These are phyloP conservation scores for Hypocreales sp. DNA, from an alignment of 2,329 filamentous ascomycete species.

Conservation along the genomic window DNA sequence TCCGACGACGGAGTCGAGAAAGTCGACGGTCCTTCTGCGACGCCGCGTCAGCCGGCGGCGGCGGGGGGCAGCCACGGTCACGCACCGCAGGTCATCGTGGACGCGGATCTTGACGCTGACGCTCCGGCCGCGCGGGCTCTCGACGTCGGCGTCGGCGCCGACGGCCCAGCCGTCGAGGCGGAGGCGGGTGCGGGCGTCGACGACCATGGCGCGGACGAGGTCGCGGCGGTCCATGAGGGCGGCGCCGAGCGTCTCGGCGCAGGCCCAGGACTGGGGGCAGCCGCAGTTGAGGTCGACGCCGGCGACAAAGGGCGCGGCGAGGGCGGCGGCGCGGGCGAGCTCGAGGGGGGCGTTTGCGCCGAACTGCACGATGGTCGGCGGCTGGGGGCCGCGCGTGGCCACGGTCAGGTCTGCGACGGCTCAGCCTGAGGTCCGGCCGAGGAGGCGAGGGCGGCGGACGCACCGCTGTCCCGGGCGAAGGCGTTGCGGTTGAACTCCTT, in stretches of 20 bases:
- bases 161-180: constrained; percentile 37
- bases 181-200: constrained; percentile 37
- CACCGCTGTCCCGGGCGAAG: constrained; percentile 44
- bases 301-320: constrained; percentile 44
- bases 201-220: constrained; percentile 50
- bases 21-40: constrained; percentile 41
- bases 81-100: constrained; percentile 43
- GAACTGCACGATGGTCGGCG: constrained; percentile 52
- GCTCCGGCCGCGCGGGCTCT: constrained; percentile 31
- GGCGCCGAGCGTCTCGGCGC: constrained; percentile 50
- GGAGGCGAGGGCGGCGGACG: constrained; percentile 2
- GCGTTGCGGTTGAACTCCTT: constrained; percentile 52
- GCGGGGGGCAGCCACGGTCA: neutral
- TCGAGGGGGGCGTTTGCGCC: constrained; percentile 46
- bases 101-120: constrained; percentile 59
- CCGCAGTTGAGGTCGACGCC: constrained; percentile 60
- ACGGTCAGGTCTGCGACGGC: constrained; percentile 39
- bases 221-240: constrained; percentile 52
- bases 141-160: constrained; percentile 23
- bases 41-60: neutral
- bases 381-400: constrained; percentile 32
- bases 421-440: neutral
- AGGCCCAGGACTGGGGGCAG: constrained; percentile 59
- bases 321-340: constrained; percentile 43
- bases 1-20: constrained; percentile 45